Base-by-base conservation (phyloP, 179 eudicot species). In the Amaranthus tricolor region DNA sequence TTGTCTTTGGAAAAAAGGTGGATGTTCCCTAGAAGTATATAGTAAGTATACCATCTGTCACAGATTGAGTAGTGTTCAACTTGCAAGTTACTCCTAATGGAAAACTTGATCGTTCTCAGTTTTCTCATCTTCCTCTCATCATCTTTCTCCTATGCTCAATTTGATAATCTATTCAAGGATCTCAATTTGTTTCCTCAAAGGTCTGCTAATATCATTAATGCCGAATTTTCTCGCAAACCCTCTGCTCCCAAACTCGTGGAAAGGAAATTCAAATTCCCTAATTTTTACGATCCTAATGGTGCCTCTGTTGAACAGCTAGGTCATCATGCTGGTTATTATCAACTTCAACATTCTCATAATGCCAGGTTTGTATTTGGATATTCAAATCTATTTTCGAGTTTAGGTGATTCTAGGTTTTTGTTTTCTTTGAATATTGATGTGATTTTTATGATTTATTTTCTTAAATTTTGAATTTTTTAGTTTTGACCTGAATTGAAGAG, bases 141-240 rank as follows among this genome's bases (percentile, higher is more conserved):
- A 77, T 24, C 86, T 8, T 54, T 82, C 66, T 68, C 82, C 59
- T 68, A 83, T 17, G 86, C 87, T 5, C 56, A 51, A 13, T 48
- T 68, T 11, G 83, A 86, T 71, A 82, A 86, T 73, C 80, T 88
- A 65, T 85, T 92, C 67, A 82, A 84, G 17, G 83, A 79, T 71
- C 97, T 94, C 76, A 94, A 92, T 77, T 79, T 91, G 74, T 87
- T 89, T 76, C 97, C 98, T n/a, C 61, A 75, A 53, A 84, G 86
- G 9, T 49, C 86, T 50, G 74, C 85, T 85, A 85, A 88, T 83
- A 53, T 87, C 70, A 74, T 82, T 40, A 54, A 55, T 45, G 17
- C 50, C 19, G 12, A 20, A 12, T 19, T 56, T 17, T 56, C 66
- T 9, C 5, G 45, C 9, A 24, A 44, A 31, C 40, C 40, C 40